Base-by-base conservation (phyloP, 805 yeast species). In the Ogataea saltuana region DNA sequence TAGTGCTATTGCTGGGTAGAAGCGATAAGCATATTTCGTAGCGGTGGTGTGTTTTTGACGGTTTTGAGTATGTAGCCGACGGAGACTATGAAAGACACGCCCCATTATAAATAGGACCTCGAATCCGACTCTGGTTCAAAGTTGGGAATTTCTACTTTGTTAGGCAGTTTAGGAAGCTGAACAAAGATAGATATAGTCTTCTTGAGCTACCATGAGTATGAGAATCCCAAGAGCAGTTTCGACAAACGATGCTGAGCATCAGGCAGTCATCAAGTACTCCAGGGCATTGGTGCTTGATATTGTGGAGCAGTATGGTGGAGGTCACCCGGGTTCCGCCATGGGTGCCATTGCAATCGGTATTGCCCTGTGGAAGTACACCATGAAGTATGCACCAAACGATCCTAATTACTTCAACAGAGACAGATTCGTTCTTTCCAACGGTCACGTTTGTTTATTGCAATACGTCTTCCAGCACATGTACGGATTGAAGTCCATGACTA, bases 281-380 rank as follows among this genome's bases (percentile, higher is more conserved):
- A 56, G 71, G 46, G 59, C 60, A n/a, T 53, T 65, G n/a, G 58
- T 67, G 19, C 64, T 66, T 13, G 67, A 63, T 42, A 41, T 61
- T 17, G 67, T 61, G 29, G 63, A 63, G 38, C 61, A 63, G 35
- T 64, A 54, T 33, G 65, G 65, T 20, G 70, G 72, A 49, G 99
- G 99, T 54, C 99, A 91, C 73, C 98, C 99, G 40, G 99, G 99
- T 72, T 98, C 99, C 40, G 98, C 98, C 59, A 81, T 91, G 80
- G 98, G 98, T 51, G 76, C 90, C 69, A 97, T 98, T 25, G 95
- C 97, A 30, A 81, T 89, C 45, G 96, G 97, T 51, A 97, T 91
- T 69, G 84, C 82, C 42, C 68, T 91, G 50, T 88, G 85, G 81
- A 78, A 81, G 67, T 78, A 79, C 38, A 71, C 50, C 61, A 75